phyloP scores from a whole-genome alignment of 306 rosid genomes.

The Citrullus colocynthis region DNA sequence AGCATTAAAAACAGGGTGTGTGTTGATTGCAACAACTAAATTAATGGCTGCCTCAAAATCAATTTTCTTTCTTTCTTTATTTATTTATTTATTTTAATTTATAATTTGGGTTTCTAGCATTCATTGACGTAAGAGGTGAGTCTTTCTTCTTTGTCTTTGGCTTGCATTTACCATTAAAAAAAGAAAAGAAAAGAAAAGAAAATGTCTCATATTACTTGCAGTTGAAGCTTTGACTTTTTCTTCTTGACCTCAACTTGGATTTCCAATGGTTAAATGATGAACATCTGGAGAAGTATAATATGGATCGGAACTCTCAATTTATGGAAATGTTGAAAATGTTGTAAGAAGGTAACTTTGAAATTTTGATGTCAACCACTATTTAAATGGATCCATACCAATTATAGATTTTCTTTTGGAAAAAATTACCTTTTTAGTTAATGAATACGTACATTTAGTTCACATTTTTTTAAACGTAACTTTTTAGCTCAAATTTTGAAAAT shows the following conservation, averaged over 20 bases:
- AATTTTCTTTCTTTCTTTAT: too few relatives aligned
- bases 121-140: constrained; percentile 3
- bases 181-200: too few relatives aligned
- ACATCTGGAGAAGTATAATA: not conserved
- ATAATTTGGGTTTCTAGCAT: not conserved
- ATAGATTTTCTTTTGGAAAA: too few relatives aligned
- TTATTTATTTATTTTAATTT: too few relatives aligned
- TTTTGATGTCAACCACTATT: not conserved
- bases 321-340: not conserved
- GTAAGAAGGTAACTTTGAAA: not conserved
- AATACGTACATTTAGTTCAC: too few relatives aligned
- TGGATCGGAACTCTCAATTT: not conserved
- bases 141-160: not conserved
- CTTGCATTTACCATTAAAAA: not conserved
- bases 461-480: too few relatives aligned
- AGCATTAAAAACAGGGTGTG: not conserved
- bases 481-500: too few relatives aligned
- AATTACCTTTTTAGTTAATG: too few relatives aligned
- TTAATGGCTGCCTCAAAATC: not conserved
- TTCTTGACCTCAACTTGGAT: not conserved
- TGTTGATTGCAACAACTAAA: not conserved
- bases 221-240: not conserved
- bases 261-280: not conserved
- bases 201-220: not conserved
- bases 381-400: not conserved